Evolutionary conservation across 129 eudicot species (phyloP), one percentile per base, ranked within the genome.

Genomic region (Dittrichia graveolens): DNA sequence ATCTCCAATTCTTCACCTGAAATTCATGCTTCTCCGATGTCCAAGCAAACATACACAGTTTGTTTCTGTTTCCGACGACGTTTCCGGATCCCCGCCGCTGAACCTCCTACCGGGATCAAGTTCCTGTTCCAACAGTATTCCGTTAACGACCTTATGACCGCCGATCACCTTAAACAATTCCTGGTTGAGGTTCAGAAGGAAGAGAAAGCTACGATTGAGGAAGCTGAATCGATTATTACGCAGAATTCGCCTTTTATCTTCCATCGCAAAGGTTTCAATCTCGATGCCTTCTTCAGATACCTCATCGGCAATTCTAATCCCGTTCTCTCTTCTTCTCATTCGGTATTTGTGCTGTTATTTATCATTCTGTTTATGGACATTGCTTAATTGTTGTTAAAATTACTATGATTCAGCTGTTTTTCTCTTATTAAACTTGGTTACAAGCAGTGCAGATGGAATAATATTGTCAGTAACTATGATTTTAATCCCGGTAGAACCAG

Each of bases 61-160:
- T 89, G 95, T 79, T 87, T 75, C 79, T 89, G 91, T 73, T 89
- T 88, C 85, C 79, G 86, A 61, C 87, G 92, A 8, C 80, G 86
- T 19, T 89, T 89, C 75, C 73, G 59, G 65, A 58, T 86, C 12
- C 83, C 83, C 8, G 81, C 80, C 6, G 72, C 88, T n/a, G 87
- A 82, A 47, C 79, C 89, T 13, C 94, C 96, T 19, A 56, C 72
- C 24, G 95, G 83, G 15, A 60, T 90, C 38, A 87, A 74, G 80
- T 35, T 61, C 39, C 18, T 87, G 24, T 90, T 90, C 61, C 42
- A 71, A 3, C 54, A 63, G 47, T 87, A 90, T 75, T 75, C 95
- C 55, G 89, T 68, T 15, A 81, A 85, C 63, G 94, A 83, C 35
- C 15, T 67, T 24, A 90, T 90, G 91, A 57, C 76, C 78, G 85